Conservation (phyloP, 306 rosid genomes). For the Urtica urens region DNA sequence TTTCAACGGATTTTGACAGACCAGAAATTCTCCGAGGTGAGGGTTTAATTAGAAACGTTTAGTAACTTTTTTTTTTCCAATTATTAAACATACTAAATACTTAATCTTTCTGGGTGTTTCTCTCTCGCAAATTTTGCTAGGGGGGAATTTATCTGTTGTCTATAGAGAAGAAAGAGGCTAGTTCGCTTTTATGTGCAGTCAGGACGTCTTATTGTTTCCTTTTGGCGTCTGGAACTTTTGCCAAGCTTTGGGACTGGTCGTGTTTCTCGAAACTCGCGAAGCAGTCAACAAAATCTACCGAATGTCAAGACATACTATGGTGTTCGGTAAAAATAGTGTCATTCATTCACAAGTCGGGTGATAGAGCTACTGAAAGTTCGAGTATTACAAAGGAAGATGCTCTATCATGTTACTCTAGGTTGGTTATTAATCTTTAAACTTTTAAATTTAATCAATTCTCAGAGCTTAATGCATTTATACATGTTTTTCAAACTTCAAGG, state of each 20-base stretch:
- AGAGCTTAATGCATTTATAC: conserved; percentile 1
- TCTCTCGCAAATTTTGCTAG: not conserved
- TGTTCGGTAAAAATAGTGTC: conserved; percentile 43
- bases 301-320: conserved; percentile 44
- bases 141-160: not conserved
- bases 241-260: conserved; percentile 72
- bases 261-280: conserved; percentile 43
- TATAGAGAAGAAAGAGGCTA: conserved; percentile 25
- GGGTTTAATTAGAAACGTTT: conserved; percentile 40
- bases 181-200: conserved; percentile 29
- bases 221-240: conserved; percentile 40
- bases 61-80: conserved; percentile 7
- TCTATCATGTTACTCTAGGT: conserved; percentile 54
- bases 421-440: conserved; percentile 17
- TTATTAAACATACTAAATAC: not conserved
- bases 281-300: conserved; percentile 14
- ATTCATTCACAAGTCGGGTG: conserved; percentile 44
- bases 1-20: conserved; percentile 46
- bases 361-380: conserved; percentile 29
- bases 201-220: conserved; percentile 68
- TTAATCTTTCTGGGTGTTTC: not conserved
- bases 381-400: conserved; percentile 38
- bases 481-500: conserved; percentile 32
- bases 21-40: conserved; percentile 13
- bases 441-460: conserved; percentile 7